These are phyloP conservation scores for Ramaria rubella DNA, from an alignment of 768 basidiomycete species.

Conservation along the genomic window DNA sequence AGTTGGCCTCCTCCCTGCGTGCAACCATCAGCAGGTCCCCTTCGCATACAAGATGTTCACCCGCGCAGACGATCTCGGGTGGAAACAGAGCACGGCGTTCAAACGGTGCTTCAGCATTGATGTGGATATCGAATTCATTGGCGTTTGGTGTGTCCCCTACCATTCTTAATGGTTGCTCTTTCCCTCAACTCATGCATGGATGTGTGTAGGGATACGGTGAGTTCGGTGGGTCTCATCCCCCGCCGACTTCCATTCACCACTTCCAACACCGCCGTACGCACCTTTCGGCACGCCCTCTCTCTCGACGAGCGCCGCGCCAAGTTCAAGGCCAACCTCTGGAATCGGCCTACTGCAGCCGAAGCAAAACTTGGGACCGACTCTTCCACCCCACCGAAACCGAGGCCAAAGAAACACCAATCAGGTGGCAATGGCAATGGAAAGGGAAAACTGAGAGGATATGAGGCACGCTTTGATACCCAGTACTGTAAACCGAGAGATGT, in stretches of 20 bases:
- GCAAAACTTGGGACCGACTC: conserved; percentile 32
- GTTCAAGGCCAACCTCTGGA: conserved; percentile 40
- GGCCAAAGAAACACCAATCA: background rate
- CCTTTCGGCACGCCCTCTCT: conserved; percentile 65
- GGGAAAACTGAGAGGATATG: too few relatives aligned
- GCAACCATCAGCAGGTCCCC: conserved; percentile 70
- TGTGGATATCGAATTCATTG: conserved; percentile 65
- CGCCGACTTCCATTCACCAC: conserved; percentile 59
- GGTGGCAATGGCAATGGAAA: background rate
- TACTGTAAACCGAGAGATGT: background rate
- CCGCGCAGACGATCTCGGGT: conserved; percentile 48
- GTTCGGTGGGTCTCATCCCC: conserved; percentile 61
- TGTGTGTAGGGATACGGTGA: conserved; percentile 58
- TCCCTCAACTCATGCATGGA: conserved; percentile 9
- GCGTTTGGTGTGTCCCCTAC: conserved; percentile 51
- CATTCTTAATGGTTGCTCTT: conserved; percentile 12
- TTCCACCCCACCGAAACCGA: background rate
- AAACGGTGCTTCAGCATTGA: conserved; percentile 74
- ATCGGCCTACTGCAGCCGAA: conserved; percentile 38
- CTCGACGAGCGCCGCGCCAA: conserved; percentile 63
- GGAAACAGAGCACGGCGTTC: conserved; percentile 59
- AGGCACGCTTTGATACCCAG: background rate
- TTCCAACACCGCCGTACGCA: conserved; percentile 51
- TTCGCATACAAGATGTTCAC: conserved; percentile 76
- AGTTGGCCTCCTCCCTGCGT: conserved; percentile 55